Conservation (phyloP, 2,329 filamentous ascomycete genomes). For the Pseudocercospora ulei region DNA sequence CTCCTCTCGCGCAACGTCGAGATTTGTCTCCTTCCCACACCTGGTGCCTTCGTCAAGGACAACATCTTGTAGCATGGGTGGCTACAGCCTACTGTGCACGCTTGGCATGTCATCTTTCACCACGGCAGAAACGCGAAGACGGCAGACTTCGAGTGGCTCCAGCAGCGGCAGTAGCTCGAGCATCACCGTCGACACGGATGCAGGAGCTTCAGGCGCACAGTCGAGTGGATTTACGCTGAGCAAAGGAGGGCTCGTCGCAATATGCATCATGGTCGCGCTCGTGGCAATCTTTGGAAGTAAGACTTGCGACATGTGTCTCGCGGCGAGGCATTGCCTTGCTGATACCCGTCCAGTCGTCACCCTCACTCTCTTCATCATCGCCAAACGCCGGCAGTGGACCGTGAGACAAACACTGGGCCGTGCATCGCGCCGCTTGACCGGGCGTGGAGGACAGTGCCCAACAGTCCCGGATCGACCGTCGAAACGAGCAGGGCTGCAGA, state of each 20-base stretch:
- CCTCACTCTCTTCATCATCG: conserved; percentile 62
- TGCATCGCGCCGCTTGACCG: conserved; percentile 46
- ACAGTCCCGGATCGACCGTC: conserved; percentile 16
- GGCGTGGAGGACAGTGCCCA: conserved; percentile 29
- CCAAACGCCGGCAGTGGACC: conserved; percentile 79
- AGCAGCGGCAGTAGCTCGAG: conserved; percentile 5
- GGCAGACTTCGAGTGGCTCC: conserved; percentile 6
- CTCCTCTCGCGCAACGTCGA: too few species aligned
- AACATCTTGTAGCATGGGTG: too few species aligned
- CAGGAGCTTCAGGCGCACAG: conserved; percentile 53
- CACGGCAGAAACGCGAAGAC: conserved; percentile 1
- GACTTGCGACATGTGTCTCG: too few species aligned
- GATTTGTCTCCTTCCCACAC: too few species aligned
- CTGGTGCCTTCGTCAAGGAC: too few species aligned
- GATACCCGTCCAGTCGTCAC: conserved; percentile 49
- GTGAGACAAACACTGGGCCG: conserved; percentile 61
- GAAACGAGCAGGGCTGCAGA: conserved; percentile 23
- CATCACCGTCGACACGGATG: conserved; percentile 31
- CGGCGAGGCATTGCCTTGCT: too few species aligned
- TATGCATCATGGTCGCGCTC: conserved; percentile 61
- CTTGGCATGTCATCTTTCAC: background rate
- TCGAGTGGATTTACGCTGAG: conserved; percentile 55
- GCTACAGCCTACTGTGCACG: too few species aligned
- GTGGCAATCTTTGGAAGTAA: conserved; percentile 56
- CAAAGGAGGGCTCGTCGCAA: conserved; percentile 60